These are phyloP conservation scores for Athelia psychrophila DNA, from an alignment of 1,284 basidiomycete species.

Conservation along the genomic window DNA sequence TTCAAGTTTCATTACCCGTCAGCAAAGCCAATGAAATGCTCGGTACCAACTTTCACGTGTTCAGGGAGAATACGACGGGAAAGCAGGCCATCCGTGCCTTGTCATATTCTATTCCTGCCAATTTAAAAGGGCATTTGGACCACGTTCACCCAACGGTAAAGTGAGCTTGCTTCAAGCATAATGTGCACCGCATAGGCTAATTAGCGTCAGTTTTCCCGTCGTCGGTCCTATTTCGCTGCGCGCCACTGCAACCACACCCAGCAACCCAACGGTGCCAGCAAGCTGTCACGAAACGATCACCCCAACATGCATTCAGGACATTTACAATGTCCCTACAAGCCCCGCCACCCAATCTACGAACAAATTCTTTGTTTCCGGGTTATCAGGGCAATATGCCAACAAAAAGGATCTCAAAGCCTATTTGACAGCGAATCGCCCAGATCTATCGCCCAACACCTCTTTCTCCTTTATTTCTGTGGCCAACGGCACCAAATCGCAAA, in stretches of 20 bases:
- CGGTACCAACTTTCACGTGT: conserved; percentile 35
- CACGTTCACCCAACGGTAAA: conserved; percentile 42
- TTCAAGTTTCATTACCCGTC: conserved; percentile 39
- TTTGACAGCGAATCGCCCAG: conserved; percentile 22
- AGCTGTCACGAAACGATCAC: conserved; percentile 22
- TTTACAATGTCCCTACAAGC: conserved; percentile 30
- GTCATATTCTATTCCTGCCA: conserved; percentile 37
- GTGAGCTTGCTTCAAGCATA: conserved; percentile 25
- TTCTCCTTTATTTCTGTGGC: conserved; percentile 33
- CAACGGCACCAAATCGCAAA: conserved; percentile 43
- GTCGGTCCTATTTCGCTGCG: too few species aligned
- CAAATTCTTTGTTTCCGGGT: conserved; percentile 29
- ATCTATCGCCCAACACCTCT: conserved; percentile 15
- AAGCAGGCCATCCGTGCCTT: conserved; percentile 37
- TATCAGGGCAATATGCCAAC: conserved; percentile 23
- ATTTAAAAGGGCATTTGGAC: conserved; percentile 34
- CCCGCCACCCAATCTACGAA: conserved; percentile 25
- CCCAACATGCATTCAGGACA: conserved; percentile 23
- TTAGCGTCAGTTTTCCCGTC: too few species aligned
- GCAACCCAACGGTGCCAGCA: conserved; percentile 15
- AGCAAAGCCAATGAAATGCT: conserved; percentile 40
- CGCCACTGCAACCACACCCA: conserved; percentile 3
- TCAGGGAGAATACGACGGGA: conserved; percentile 29
- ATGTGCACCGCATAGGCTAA: too few species aligned
- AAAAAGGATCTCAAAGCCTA: conserved; percentile 30